phyloP scores from a whole-genome alignment of 345 rosid species.

The Lagerstroemia speciosa region DNA sequence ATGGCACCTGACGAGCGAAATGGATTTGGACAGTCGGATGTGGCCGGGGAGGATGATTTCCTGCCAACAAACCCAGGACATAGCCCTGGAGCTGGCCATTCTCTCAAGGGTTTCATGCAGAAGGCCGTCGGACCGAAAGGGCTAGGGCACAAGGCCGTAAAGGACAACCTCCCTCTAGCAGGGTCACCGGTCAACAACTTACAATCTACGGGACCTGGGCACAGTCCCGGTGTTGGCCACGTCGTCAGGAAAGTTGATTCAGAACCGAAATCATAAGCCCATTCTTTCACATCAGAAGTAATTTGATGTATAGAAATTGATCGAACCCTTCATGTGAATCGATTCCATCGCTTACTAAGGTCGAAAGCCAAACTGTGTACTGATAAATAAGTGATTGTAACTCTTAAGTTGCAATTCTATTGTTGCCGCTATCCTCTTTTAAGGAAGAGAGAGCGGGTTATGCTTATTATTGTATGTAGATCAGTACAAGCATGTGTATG shows the following conservation, averaged over 20 bases:
- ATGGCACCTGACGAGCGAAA: background rate
- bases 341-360: background rate
- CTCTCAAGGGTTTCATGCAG: background rate
- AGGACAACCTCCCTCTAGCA: slow-evolving; percentile 11
- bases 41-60: slow-evolving; percentile 12
- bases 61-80: slow-evolving; percentile 28
- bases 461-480: background rate
- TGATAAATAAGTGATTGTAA: background rate
- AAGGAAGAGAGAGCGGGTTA: background rate
- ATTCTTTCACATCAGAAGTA: background rate
- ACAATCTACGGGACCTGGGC: slow-evolving; percentile 41
- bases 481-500: background rate
- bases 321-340: background rate
- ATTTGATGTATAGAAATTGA: background rate
- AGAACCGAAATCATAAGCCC: slow-evolving; percentile 23
- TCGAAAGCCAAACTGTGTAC: background rate
- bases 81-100: slow-evolving; percentile 36
- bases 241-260: slow-evolving; percentile 11
- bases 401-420: background rate
- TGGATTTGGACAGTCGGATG: background rate
- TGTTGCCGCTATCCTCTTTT: background rate
- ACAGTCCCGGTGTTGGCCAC: slow-evolving; percentile 51
- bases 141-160: background rate
- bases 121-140: slow-evolving; percentile 4
- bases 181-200: slow-evolving; percentile 22